These are phyloP conservation scores for Knoxdaviesia proteae DNA, from an alignment of 2,329 filamentous ascomycete species.

Conservation along the genomic window DNA sequence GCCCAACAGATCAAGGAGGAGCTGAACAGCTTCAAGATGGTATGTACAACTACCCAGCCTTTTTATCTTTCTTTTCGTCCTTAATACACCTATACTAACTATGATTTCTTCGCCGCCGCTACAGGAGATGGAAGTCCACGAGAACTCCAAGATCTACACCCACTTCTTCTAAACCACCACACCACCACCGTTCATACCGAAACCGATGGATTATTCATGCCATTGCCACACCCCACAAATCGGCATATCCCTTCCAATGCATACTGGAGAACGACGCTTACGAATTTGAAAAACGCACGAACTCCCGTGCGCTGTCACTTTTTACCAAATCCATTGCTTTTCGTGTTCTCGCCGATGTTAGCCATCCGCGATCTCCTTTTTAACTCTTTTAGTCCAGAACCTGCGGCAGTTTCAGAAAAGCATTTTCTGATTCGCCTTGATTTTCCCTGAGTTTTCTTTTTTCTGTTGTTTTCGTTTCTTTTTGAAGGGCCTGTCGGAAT, in stretches of 20 bases:
- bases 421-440: background rate
- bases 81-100: slow-evolving; percentile 15
- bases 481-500: slow-evolving; percentile 12
- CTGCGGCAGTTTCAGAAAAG: too few relatives aligned
- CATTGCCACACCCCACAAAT: too few relatives aligned
- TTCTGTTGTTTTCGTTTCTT: slow-evolving; percentile 9
- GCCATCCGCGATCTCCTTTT: too few relatives aligned
- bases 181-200: slow-evolving; percentile 2
- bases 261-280: too few relatives aligned
- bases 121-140: slow-evolving; percentile 99
- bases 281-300: too few relatives aligned
- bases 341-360: background rate
- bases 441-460: slow-evolving; percentile 8
- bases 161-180: slow-evolving; percentile 78
- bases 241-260: too few relatives aligned
- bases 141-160: slow-evolving; percentile 96
- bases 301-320: background rate
- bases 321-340: background rate
- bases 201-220: too few relatives aligned
- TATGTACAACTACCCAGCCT: slow-evolving; percentile 19
- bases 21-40: slow-evolving; percentile 98
- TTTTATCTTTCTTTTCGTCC: background rate
- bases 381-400: too few relatives aligned
- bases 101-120: background rate
- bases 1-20: slow-evolving; percentile 99